Conservation (phyloP, 495 filamentous ascomycete species). For the Filosporella fistucella region DNA sequence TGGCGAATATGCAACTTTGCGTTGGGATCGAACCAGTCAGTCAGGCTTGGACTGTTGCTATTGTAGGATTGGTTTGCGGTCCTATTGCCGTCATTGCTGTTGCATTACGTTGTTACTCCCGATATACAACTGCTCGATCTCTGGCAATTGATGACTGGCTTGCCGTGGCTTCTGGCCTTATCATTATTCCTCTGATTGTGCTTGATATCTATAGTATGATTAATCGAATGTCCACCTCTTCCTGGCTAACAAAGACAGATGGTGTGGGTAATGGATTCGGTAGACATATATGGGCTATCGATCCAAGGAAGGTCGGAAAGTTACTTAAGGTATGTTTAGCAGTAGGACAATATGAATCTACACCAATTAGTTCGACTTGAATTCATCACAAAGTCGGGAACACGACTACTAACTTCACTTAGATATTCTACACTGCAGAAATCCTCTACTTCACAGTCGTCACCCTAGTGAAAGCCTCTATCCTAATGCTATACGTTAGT, state of each 20-base stretch:
- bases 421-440: slow-evolving; percentile 11
- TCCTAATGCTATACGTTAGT: slow-evolving; percentile 14
- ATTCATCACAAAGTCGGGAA: no score
- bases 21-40: slow-evolving; percentile 2
- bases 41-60: neutral
- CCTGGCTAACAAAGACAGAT: neutral
- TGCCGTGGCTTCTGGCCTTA: neutral
- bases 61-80: slow-evolving; percentile 2
- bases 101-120: slow-evolving; percentile 10
- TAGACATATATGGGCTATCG: slow-evolving; percentile 7
- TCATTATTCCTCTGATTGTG: neutral
- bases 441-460: slow-evolving; percentile 5
- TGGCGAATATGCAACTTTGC: slow-evolving; percentile 2
- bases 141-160: slow-evolving; percentile 11
- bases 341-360: no score
- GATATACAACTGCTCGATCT: neutral
- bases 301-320: neutral
- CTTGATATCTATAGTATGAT: slow-evolving; percentile 7
- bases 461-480: slow-evolving; percentile 11
- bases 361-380: no score
- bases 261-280: slow-evolving; percentile 5
- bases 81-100: slow-evolving; percentile 8
- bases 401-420: neutral
- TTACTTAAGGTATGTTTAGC: slow-evolving; percentile 2
- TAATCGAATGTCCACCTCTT: neutral